Evolutionary conservation across 306 rosid genomes (phyloP).

Genomic region (Dalbergia cochinchinensis): DNA sequence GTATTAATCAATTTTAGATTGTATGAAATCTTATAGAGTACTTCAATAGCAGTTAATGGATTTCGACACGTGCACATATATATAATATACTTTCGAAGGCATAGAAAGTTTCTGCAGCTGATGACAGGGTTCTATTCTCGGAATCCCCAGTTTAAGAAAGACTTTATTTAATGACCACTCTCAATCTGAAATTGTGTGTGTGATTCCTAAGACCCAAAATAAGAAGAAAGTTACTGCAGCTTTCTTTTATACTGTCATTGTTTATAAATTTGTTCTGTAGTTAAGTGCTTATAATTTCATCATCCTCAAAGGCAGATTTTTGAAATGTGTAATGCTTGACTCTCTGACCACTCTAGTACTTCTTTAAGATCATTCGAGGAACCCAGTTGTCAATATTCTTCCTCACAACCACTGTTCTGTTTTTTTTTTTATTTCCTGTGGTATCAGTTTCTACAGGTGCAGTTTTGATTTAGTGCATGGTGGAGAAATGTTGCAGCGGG

Average conservation of each 20-base stretch:
- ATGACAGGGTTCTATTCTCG: no score
- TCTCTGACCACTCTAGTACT: neutral
- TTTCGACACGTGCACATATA: neutral
- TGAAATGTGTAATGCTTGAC: neutral
- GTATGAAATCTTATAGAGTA: neutral
- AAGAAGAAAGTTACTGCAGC: neutral
- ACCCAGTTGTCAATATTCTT: constrained; percentile 7
- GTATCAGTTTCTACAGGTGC: constrained; percentile 76
- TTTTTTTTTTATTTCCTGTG: neutral
- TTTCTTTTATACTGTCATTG: constrained; percentile 7
- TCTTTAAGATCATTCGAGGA: constrained; percentile 31
- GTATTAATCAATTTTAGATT: constrained; percentile 10
- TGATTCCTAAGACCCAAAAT: no score
- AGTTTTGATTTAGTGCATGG: constrained; percentile 75
- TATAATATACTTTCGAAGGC: constrained; percentile 6
- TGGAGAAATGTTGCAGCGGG: constrained; percentile 82
- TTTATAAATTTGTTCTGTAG: neutral
- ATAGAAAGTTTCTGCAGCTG: neutral
- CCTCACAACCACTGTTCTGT: constrained; percentile 24
- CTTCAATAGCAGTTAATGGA: neutral
- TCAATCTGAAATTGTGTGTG: no score
- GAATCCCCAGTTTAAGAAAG: no score
- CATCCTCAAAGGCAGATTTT: neutral
- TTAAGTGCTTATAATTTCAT: neutral
- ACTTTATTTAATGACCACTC: no score